Base-by-base conservation (phyloP, 257 asterid genomes). In the Osmanthus fragrans region DNA sequence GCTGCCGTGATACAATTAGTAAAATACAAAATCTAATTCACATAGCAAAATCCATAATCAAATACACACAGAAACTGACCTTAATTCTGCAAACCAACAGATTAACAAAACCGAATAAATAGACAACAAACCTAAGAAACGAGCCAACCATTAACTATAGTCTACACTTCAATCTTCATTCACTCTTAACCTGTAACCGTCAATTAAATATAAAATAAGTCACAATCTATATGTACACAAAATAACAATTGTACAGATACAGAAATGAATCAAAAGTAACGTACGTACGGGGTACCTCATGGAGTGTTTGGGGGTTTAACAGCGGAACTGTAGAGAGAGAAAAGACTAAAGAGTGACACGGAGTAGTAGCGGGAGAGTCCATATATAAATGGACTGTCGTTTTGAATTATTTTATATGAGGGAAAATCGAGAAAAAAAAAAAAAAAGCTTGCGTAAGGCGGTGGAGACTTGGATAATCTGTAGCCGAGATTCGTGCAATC, bases 291-390 rank as follows among this genome's bases (percentile, higher is more conserved):
- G 0, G 27, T 25, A 12, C 51, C 51, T 12, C 12, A 3, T 47
- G 70, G 75, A 39, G 76, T 25, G 27, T 73, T 86, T 3, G 7
- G 80, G 87, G 84, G 86, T 81, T 86, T 71, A 76, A 72, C 32
- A 54, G 63, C 1, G 80, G 68, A 76, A 72, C 71, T 71, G n/a
- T 47, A 21, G 18, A 11, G 36, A 47, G 23, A 37, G 74, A 37
- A 39, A 51, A 79, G 81, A 79, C 74, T 71, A 39, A 51, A 79
- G 81, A 79, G 76, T 71, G 82, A 79, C 72, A 74, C 81, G 80
- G 54, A 79, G 81, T 73, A 83, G 89, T 83, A 81, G 80, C 51
- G 80, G 75, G 79, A 77, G 81, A 65, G 51, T 49, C 79, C 69
- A 27, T 12, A 27, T 63, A 63, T 63, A 27, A 63, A 63, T 63